A percentile compares a stretch with the other conserved stretches of the same genome.
Evolutionary conservation across 163 green algal genomes (phyloP).

Genomic region (Chlorella variabilis): DNA sequence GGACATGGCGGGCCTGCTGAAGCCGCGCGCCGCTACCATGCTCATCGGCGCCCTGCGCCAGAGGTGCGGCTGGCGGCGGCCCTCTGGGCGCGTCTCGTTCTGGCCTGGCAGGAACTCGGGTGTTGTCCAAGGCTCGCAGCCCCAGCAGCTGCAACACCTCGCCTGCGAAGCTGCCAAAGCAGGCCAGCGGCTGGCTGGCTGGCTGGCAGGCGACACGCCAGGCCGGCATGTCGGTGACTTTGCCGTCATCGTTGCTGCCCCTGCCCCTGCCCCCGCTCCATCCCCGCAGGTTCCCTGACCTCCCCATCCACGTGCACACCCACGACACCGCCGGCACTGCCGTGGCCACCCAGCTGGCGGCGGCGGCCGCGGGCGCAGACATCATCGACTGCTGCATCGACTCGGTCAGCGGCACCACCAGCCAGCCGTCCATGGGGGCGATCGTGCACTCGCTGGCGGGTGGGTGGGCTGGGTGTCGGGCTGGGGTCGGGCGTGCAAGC

Average conservation of each 20-base stretch:
- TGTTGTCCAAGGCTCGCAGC: too few species aligned
- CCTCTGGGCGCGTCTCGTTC: too few species aligned
- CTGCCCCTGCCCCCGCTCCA: too few species aligned
- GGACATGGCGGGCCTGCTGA: slow-evolving; percentile 90
- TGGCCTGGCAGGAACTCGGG: too few species aligned
- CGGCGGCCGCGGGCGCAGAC: slow-evolving; percentile 86
- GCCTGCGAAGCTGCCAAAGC: too few species aligned
- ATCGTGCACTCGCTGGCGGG: slow-evolving; percentile 77
- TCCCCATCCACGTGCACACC: slow-evolving; percentile 93
- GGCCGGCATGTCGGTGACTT: too few species aligned
- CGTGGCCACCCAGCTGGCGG: slow-evolving; percentile 84
- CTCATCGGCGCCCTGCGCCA: slow-evolving; percentile 79
- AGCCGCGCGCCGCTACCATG: slow-evolving; percentile 83
- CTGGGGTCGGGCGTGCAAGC: neutral
- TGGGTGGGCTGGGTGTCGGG: neutral
- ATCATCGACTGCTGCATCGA: slow-evolving; percentile 89
- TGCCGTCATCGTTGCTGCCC: too few species aligned
- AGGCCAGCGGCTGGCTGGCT: too few species aligned
- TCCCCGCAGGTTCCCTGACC: slow-evolving; percentile 81
- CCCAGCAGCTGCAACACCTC: too few species aligned
- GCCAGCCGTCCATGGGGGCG: slow-evolving; percentile 85
- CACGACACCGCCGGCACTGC: slow-evolving; percentile 92
- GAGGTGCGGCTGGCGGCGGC: too few species aligned
- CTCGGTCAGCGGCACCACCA: slow-evolving; percentile 78
- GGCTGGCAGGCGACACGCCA: too few species aligned